A percentile compares a stretch with the other conserved stretches of the same genome.
phyloP scores from a whole-genome alignment of 2,329 filamentous ascomycete genomes.

The Trichoderma koningiopsis region DNA sequence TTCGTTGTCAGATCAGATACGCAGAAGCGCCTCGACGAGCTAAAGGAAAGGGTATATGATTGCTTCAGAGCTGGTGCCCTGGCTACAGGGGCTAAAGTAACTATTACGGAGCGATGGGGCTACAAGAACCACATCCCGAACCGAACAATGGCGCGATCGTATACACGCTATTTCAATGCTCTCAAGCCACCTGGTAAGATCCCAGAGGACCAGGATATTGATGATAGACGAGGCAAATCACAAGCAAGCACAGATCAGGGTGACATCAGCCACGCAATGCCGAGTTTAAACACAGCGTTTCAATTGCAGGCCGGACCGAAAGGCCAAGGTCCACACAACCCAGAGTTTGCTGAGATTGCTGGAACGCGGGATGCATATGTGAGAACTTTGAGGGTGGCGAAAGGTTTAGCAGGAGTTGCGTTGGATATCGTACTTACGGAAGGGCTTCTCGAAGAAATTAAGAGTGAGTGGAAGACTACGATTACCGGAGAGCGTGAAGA shows the following conservation, averaged over 20 bases:
- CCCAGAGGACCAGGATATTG: constrained; percentile 43
- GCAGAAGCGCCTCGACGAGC: constrained; percentile 42
- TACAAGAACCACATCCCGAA: constrained; percentile 62
- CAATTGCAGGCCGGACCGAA: constrained; percentile 46
- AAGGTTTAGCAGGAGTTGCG: constrained; percentile 51
- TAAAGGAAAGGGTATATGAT: constrained; percentile 45
- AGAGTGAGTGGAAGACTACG: constrained; percentile 30
- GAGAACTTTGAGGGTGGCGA: constrained; percentile 49
- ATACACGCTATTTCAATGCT: constrained; percentile 49
- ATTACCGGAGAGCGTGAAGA: neutral
- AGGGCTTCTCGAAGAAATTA: constrained; percentile 46
- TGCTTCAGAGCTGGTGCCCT: constrained; percentile 43
- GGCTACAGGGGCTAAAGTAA: constrained; percentile 50
- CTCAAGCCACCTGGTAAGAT: constrained; percentile 40
- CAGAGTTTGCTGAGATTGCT: constrained; percentile 53
- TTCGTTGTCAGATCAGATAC: constrained; percentile 50
- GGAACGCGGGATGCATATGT: constrained; percentile 52
- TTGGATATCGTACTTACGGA: constrained; percentile 49
- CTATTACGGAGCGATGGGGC: constrained; percentile 42
- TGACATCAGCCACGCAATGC: constrained; percentile 59
- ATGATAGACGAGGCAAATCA: constrained; percentile 46
- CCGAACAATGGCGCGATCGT: constrained; percentile 48
- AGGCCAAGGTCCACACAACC: constrained; percentile 51
- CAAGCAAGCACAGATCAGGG: constrained; percentile 63
- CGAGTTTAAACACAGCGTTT: constrained; percentile 56